Conservation (phyloP, 768 basidiomycete species). For the Udeniomyces megalosporus region DNA sequence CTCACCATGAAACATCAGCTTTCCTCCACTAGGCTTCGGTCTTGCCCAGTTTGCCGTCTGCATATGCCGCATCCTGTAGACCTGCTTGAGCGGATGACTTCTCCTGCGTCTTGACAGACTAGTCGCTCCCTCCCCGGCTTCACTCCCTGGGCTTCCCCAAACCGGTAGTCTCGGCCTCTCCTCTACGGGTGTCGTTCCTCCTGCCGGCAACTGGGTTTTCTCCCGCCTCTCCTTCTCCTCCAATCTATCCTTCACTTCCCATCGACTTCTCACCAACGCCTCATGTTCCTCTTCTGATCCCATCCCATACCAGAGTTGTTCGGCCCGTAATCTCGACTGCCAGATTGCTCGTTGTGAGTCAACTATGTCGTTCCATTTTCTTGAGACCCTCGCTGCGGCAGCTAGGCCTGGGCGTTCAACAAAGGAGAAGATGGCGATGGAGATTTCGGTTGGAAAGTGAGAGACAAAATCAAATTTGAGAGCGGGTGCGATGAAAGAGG, state of each 20-base stretch:
- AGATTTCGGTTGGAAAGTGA: slow-evolving; percentile 77
- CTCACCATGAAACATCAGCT: slow-evolving; percentile 16
- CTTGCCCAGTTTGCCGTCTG: slow-evolving; percentile 10
- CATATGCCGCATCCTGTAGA: slow-evolving; percentile 13
- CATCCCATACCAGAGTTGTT: slow-evolving; percentile 77
- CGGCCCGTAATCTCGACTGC: slow-evolving; percentile 66
- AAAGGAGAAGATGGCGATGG: slow-evolving; percentile 70
- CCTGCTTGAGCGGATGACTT: slow-evolving; percentile 16
- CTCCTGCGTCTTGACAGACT: neutral
- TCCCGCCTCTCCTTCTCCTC: slow-evolving; percentile 8
- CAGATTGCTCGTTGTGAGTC: slow-evolving; percentile 81
- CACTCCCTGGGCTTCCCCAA: neutral
- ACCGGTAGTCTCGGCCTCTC: neutral
- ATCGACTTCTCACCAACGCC: slow-evolving; percentile 42
- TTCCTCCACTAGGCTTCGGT: slow-evolving; percentile 2
- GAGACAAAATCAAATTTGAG: slow-evolving; percentile 89
- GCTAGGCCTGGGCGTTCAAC: slow-evolving; percentile 69
- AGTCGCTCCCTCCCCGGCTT: neutral
- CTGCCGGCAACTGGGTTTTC: neutral
- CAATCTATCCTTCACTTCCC: slow-evolving; percentile 18
- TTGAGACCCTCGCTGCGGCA: slow-evolving; percentile 73
- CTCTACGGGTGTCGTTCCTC: neutral
- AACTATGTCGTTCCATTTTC: slow-evolving; percentile 76
- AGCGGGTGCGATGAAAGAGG: slow-evolving; percentile 74
- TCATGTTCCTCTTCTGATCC: slow-evolving; percentile 70